Evolutionary conservation across 2,329 filamentous ascomycete genomes (phyloP), one percentile per base, ranked within the genome.

Genomic region (Aspergillus pseudonomiae): DNA sequence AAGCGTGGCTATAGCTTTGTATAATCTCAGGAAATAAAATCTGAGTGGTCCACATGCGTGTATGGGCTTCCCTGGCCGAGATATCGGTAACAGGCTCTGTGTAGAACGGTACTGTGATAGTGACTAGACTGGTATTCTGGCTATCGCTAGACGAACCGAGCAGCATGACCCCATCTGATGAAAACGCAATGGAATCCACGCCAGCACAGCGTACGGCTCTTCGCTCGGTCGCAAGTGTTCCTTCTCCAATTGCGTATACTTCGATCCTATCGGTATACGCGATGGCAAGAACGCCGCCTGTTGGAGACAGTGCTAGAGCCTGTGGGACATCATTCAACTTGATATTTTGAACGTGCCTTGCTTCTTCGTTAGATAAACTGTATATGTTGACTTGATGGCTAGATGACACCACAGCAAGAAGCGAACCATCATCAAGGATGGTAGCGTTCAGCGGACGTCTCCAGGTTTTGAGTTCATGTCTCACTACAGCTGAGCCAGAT

Each of bases 231-330:
- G 86, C 77, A 32, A 89, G 72, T 30, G 87, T 88, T 59, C 83
- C 86, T 2, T 89, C 82, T 55, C 86, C 87, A 45, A 96, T 81
- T 6, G 92, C 91, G 32, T 91, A 89, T 0, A 97, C 91, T 76
- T 97, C 93, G 66, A 97, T 94, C n/a, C 91, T 92, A 61, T 91
- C 91, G 72, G 93, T 89, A 76, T 94, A 96, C 9, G 93, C 93
- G 19, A 92, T 90, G 28, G 93, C 93, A 53, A 97, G 80, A 16
- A 97, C 91, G 50, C 89, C 88, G 28, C 92, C 92, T 67, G 90
- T 91, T 1, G 93, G 92, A 0, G 93, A 94, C 34, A 97, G 80
- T 19, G 91, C 89, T 67, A 97, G 90, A 16, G 92, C 88, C 60
- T 89, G 87, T 10, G 93, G 92, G 61, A 88, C 86, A 75, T 95